phyloP scores from a whole-genome alignment of 2,329 filamentous ascomycete genomes.

The Erysiphe pulchra region DNA sequence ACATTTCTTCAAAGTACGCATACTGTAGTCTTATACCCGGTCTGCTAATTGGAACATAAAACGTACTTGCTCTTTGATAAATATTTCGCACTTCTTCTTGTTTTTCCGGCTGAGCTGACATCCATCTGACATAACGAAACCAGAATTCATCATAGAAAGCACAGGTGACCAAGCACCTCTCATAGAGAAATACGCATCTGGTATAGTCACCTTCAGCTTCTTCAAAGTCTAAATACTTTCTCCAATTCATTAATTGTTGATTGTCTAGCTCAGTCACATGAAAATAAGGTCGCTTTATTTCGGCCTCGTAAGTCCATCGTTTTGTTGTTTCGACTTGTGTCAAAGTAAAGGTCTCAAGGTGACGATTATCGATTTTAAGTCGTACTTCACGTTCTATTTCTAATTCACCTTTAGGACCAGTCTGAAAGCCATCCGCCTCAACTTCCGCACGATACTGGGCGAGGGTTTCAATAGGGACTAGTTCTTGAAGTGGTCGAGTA shows the following conservation, averaged over 20 bases:
- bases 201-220: conserved; percentile 57
- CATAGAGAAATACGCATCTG: conserved; percentile 64
- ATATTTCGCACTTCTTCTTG: conserved; percentile 80
- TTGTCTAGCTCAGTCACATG: conserved; percentile 85
- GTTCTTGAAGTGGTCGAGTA: conserved; percentile 42
- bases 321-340: conserved; percentile 78
- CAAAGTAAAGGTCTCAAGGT: conserved; percentile 53
- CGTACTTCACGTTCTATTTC: conserved; percentile 70
- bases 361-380: conserved; percentile 51
- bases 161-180: conserved; percentile 76
- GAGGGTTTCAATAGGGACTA: conserved; percentile 43
- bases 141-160: conserved; percentile 96
- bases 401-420: conserved; percentile 34
- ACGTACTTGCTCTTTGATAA: conserved; percentile 60
- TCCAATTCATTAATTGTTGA: conserved; percentile 66
- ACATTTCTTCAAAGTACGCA: conserved; percentile 82
- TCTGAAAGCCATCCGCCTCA: conserved; percentile 26
- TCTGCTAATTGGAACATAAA: conserved; percentile 68
- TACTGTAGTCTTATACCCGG: conserved; percentile 72
- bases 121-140: conserved; percentile 93
- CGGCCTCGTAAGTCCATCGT: conserved; percentile 82
- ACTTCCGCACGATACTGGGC: conserved; percentile 46
- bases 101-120: conserved; percentile 54
- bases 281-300: conserved; percentile 91
- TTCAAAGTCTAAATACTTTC: conserved; percentile 90